Percentiles rank a stretch among this genome's conserved stretches.
These are phyloP conservation scores for Capsicum baccatum DNA, from an alignment of 257 asterid species.

Conservation along the genomic window DNA sequence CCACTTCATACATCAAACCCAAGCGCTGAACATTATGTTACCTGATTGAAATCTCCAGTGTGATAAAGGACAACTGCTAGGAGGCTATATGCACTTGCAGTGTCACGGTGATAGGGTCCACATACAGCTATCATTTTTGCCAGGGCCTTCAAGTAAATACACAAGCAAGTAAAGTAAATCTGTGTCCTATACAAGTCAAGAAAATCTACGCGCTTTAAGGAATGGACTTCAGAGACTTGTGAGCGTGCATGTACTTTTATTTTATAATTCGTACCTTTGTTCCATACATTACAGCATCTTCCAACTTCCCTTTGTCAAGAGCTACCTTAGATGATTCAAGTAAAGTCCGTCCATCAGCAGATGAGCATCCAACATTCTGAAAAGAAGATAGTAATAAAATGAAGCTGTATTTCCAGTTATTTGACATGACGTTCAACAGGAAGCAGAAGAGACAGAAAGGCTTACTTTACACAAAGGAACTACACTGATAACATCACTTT, in stretches of 20 bases:
- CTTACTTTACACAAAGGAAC: slow-evolving; percentile 92
- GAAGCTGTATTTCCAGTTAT: slow-evolving; percentile 32
- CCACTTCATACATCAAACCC: slow-evolving; percentile 13
- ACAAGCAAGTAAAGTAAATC: slow-evolving; percentile 30
- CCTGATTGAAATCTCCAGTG: slow-evolving; percentile 99
- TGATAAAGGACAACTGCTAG: slow-evolving; percentile 99
- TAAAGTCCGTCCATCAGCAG: slow-evolving; percentile 95
- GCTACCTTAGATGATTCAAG: slow-evolving; percentile 97
- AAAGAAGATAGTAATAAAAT: slow-evolving; percentile 31
- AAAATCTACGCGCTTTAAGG: background rate
- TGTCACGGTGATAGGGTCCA: slow-evolving; percentile 95
- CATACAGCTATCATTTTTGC: slow-evolving; percentile 97
- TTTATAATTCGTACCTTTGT: slow-evolving; percentile 64
- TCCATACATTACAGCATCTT: slow-evolving; percentile 91
- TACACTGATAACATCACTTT: slow-evolving; percentile 79
- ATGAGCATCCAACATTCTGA: slow-evolving; percentile 95
- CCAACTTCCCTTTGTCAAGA: slow-evolving; percentile 96
- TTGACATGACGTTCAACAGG: background rate
- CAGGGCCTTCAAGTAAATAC: slow-evolving; percentile 69
- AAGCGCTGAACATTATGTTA: slow-evolving; percentile 23
- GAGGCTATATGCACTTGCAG: slow-evolving; percentile 98
- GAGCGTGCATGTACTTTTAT: slow-evolving; percentile 29
- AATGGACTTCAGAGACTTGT: slow-evolving; percentile 12
- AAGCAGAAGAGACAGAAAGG: slow-evolving; percentile 29
- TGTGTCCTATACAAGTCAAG: slow-evolving; percentile 27